Evolutionary conservation across 2,329 filamentous ascomycete species (phyloP), one percentile per base, ranked within the genome.

Genomic region (Epichloe typhina): DNA sequence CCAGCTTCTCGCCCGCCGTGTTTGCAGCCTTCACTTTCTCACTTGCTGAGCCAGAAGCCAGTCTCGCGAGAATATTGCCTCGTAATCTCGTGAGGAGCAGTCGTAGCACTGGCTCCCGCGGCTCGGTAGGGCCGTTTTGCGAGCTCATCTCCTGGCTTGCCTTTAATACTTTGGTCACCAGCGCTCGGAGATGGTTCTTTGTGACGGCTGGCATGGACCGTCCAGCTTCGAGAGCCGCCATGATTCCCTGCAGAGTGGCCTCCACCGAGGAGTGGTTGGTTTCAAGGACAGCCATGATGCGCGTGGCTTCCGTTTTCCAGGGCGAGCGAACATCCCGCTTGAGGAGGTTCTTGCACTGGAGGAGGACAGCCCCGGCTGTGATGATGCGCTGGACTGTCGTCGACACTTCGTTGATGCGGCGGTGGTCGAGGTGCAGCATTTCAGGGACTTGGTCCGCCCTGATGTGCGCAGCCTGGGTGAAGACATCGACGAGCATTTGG

Each of bases 271-370:
- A 68, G 41, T 73, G 65, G 36, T 74, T 68, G 13, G 72, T 76
- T 55, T 84, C 82, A 11, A 90, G 75, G 1, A 87, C 77, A 1
- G 77, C 69, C 70, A 84, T 79, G 56, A 90, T 79, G n/a, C 86
- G 80, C 3, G 73, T 71, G 0, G 85, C 84, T 65, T 90, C 84
- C 23, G 73, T 78, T 65, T 83, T 87, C 87, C 87, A 93, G 19
- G 84, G 80, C 12, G 78, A 77, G 43, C 87, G 80, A 3, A 88
- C 84, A 60, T 91, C 86, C 15, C 87, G 80, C 67, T 89, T 90
- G 35, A 93, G 75, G 7, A 91, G 72, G 58, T 89, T 91, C 70
- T 93, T 93, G 65, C 83, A 84, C 48, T 88, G 88, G 13, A 91
- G 69, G 31, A 90, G 70, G 46, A 91, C 83, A 0, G 86, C 83